Evolutionary conservation across 225 moss, liverwort and hornwort species (phyloP).

Genomic region (Thuidium tamariscinum): DNA sequence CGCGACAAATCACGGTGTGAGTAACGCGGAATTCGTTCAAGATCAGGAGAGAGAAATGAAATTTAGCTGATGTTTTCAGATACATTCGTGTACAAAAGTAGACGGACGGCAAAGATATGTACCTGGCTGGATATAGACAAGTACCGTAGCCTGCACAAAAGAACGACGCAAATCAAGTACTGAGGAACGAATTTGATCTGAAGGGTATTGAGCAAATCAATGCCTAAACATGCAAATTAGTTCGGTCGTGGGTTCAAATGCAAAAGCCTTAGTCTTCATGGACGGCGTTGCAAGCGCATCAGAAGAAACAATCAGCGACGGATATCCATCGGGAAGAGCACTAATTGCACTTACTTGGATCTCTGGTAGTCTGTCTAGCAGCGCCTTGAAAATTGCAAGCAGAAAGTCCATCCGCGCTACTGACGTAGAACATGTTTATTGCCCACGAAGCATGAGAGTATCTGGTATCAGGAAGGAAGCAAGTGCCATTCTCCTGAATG

Average conservation of each 20-base stretch:
- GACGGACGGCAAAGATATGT: background rate
- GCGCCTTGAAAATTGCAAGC: conserved; percentile 15
- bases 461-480: conserved; percentile 19
- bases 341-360: conserved; percentile 15
- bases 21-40: background rate
- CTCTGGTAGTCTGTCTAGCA: background rate
- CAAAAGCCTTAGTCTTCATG: background rate
- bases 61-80: background rate
- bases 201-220: background rate
- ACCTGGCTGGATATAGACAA: conserved; percentile 29
- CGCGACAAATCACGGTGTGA: background rate
- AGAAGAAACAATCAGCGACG: background rate
- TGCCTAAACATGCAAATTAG: background rate
- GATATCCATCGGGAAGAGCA: background rate
- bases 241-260: background rate
- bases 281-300: background rate
- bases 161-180: background rate
- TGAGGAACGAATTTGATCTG: background rate
- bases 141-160: conserved; percentile 19
- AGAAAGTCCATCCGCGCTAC: background rate
- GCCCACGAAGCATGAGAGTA: conserved; percentile 15
- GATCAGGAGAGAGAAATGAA: background rate
- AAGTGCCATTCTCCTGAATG: conserved; percentile 11
- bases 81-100: background rate
- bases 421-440: conserved; percentile 10